phyloP scores from a whole-genome alignment of 1,284 basidiomycete species.

The Ustilago trichophora region DNA sequence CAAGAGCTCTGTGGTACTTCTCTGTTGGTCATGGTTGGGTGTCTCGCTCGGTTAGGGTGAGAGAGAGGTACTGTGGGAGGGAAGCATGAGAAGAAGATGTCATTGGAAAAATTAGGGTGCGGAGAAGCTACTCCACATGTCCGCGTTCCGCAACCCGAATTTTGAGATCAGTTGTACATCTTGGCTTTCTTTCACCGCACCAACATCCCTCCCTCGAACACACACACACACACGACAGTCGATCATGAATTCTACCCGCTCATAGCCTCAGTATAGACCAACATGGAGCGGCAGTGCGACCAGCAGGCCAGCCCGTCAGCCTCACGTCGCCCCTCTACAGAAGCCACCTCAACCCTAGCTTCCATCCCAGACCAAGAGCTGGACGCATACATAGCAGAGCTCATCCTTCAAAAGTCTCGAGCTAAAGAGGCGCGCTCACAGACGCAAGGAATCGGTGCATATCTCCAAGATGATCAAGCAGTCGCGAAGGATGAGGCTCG shows the following conservation, averaged over 20 bases:
- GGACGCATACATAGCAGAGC: slow-evolving; percentile 44
- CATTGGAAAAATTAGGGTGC: no score
- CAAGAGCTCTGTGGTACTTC: neutral
- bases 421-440: slow-evolving; percentile 1
- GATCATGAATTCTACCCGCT: no score
- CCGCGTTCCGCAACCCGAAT: slow-evolving; percentile 10
- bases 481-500: neutral
- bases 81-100: no score
- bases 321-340: no score
- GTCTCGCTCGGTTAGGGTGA: neutral
- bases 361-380: slow-evolving; percentile 24
- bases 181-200: no score
- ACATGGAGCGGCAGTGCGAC: no score
- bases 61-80: no score
- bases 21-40: neutral
- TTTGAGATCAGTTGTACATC: no score
- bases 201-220: no score
- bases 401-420: slow-evolving; percentile 30
- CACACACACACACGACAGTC: no score
- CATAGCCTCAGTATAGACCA: no score
- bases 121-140: slow-evolving; percentile 22
- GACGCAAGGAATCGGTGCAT: neutral
- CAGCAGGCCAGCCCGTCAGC: no score
- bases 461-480: slow-evolving; percentile 3
- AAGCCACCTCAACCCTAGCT: neutral